Percentiles rank a stretch among this genome's conserved stretches.
Conservation (phyloP, 1,284 basidiomycete genomes). For the Ustilago nuda region DNA sequence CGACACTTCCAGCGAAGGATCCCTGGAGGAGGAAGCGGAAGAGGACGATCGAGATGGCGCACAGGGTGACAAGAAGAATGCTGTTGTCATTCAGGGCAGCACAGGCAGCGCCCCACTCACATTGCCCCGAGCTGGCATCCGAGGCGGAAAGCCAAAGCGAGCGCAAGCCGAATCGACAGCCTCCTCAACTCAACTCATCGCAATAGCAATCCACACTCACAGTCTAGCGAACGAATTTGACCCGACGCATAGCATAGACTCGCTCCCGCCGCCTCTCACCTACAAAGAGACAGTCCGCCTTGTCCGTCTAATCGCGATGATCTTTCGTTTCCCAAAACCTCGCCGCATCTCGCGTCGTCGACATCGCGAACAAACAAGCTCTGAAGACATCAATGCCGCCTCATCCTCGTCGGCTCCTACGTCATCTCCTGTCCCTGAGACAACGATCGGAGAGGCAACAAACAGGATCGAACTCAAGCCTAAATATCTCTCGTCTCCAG, state of each 20-base stretch:
- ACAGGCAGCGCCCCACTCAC: neutral
- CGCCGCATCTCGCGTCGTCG: slow-evolving; percentile 28
- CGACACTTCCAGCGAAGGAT: slow-evolving; percentile 22
- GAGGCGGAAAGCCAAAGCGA: neutral
- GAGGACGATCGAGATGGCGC: neutral
- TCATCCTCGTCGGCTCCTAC: neutral
- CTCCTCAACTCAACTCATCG: slow-evolving; percentile 19
- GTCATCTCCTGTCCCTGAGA: neutral
- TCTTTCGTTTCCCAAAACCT: slow-evolving; percentile 45
- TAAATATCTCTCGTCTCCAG: slow-evolving; percentile 12
- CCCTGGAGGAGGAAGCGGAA: neutral
- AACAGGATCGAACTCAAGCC: slow-evolving; percentile 26
- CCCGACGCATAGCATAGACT: neutral
- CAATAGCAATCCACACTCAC: slow-evolving; percentile 16
- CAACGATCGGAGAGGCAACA: neutral
- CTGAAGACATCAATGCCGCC: neutral
- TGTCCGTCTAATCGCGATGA: slow-evolving; percentile 34
- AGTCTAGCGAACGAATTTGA: neutral
- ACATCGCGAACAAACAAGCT: neutral
- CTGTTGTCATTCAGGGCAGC: neutral
- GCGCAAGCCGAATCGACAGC: neutral
- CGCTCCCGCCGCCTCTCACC: slow-evolving; percentile 20
- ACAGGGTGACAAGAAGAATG: neutral
- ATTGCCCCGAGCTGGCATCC: neutral
- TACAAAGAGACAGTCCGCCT: slow-evolving; percentile 48